These are phyloP conservation scores for Gastrodia elata DNA, from an alignment of 106 monocot genomes.

Conservation along the genomic window DNA sequence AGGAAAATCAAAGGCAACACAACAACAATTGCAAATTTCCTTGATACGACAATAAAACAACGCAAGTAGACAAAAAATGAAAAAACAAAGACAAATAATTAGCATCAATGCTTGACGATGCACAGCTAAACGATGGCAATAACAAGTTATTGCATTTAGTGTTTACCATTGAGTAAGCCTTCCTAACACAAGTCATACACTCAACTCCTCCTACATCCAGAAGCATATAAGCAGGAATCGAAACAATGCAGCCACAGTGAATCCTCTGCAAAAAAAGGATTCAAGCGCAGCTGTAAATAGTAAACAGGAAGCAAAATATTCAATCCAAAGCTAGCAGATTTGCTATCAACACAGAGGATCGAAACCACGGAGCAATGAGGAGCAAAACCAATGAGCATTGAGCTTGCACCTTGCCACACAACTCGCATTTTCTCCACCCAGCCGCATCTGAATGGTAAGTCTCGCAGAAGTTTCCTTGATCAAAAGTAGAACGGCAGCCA, in stretches of 20 bases:
- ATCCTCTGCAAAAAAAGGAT: constrained; percentile 24
- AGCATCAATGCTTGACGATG: not conserved
- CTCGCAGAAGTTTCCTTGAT: constrained; percentile 54
- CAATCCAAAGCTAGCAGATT: constrained; percentile 1
- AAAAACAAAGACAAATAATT: not conserved
- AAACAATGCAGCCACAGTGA: constrained; percentile 66
- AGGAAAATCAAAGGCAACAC: not conserved
- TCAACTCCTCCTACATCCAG: constrained; percentile 59
- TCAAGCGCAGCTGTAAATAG: not conserved
- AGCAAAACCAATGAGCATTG: not conserved
- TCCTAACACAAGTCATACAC: constrained; percentile 40
- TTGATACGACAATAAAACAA: not conserved
- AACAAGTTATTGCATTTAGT: not conserved
- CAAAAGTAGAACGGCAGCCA: constrained; percentile 24
- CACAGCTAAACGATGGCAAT: not conserved
- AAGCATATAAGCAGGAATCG: constrained; percentile 23
- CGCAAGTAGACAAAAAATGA: not conserved
- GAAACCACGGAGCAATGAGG: too few species aligned
- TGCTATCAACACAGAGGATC: too few species aligned
- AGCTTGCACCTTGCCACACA: constrained; percentile 41
- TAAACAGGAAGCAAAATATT: not conserved
- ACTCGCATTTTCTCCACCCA: constrained; percentile 66
- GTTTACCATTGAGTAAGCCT: constrained; percentile 27
- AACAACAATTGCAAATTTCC: not conserved
- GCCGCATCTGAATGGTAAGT: constrained; percentile 35